phyloP scores from a whole-genome alignment of 108 stramenopile species.

The Seminavis robusta region DNA sequence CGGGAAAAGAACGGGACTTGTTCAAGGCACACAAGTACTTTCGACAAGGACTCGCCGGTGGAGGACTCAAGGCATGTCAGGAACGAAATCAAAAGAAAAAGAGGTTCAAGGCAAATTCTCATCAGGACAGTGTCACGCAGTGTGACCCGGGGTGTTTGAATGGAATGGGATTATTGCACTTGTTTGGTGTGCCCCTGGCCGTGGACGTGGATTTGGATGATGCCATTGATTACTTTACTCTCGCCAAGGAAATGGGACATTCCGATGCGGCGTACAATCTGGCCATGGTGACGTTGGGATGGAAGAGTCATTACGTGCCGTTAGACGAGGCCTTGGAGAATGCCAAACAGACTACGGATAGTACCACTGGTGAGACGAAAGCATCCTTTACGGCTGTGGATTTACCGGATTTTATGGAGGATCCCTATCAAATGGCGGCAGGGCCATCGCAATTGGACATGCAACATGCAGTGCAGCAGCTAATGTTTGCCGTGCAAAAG shows the following conservation, averaged over 20 bases:
- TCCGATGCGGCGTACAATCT: conserved; percentile 75
- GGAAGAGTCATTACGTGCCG: conserved; percentile 56
- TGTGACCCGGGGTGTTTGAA: conserved; percentile 69
- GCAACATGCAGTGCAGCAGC: conserved; percentile 57
- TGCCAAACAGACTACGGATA: conserved; percentile 9
- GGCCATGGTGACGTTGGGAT: conserved; percentile 82
- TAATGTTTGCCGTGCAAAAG: conserved; percentile 58
- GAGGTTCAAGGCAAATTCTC: not conserved
- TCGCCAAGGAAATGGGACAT: conserved; percentile 69
- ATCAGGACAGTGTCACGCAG: conserved; percentile 23
- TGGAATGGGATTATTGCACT: conserved; percentile 72
- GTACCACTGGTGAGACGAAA: conserved; percentile 7
- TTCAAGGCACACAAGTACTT: conserved; percentile 58
- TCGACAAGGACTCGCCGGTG: conserved; percentile 59
- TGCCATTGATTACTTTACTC: conserved; percentile 63
- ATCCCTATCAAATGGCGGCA: not conserved
- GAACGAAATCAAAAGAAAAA: conserved; percentile 20
- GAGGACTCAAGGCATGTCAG: conserved; percentile 51
- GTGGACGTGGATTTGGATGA: conserved; percentile 39
- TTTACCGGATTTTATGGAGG: not conserved
- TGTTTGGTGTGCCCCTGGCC: conserved; percentile 57
- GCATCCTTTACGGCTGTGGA: not conserved
- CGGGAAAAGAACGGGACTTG: conserved; percentile 56
- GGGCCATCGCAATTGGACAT: conserved; percentile 49
- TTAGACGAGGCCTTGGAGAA: conserved; percentile 45